These are phyloP conservation scores for Tricholoma sp. DNA, from an alignment of 768 basidiomycete species.

Conservation along the genomic window DNA sequence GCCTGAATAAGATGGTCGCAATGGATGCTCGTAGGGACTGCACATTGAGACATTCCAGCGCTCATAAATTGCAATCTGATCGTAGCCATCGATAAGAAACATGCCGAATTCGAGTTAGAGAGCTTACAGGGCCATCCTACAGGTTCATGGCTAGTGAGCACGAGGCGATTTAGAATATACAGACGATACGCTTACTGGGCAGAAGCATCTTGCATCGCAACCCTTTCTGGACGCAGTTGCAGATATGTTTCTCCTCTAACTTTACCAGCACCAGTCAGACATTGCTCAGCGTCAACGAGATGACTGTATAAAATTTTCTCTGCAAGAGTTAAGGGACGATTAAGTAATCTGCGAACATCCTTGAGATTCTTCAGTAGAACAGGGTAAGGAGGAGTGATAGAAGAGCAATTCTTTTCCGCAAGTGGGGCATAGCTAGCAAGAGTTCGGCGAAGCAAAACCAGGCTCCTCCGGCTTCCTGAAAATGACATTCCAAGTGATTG, in stretches of 20 bases:
- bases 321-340: conserved; percentile 84
- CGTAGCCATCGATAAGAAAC: not conserved
- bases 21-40: conserved; percentile 90
- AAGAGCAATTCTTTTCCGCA: conserved; percentile 37
- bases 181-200: conserved; percentile 60
- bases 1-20: conserved; percentile 99
- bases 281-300: conserved; percentile 72
- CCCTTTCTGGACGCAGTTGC: conserved; percentile 86
- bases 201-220: conserved; percentile 96
- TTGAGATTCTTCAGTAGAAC: conserved; percentile 65
- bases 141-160: conserved; percentile 5
- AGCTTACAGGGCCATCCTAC: conserved; percentile 78
- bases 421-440: conserved; percentile 35
- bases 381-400: conserved; percentile 85
- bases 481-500: not conserved
- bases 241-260: conserved; percentile 86
- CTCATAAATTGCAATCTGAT: conserved; percentile 95
- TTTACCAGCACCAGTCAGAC: conserved; percentile 56
- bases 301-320: conserved; percentile 99
- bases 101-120: conserved; percentile 3
- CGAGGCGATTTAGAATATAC: conserved; percentile 1
- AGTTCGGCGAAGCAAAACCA: conserved; percentile 21
- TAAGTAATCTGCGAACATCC: conserved; percentile 62
- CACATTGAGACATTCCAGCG: conserved; percentile 77
- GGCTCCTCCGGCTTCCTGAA: conserved; percentile 16